Evolutionary conservation across 202 grass and related monocot species (phyloP), one percentile per base, ranked within the genome.

Genomic region (Schoenoplectus triqueter): DNA sequence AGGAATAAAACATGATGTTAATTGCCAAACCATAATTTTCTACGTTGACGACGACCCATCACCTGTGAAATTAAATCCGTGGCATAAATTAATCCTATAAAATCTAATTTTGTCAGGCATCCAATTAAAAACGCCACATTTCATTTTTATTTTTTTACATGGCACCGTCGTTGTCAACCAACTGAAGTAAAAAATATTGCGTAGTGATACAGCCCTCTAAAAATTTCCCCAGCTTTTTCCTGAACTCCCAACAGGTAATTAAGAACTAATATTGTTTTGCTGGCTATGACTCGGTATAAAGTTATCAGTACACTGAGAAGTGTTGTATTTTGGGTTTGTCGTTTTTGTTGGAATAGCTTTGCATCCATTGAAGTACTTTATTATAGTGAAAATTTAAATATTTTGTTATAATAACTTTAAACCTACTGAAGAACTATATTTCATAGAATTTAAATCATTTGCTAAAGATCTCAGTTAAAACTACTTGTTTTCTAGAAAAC

Each of bases 31-130:
- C 7, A 31, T 22, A 65, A 22, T 70, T 66, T 83, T 68, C 46
- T 56, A 55, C 78, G 1, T 44, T 17, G 81, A 83, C 15, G 18
- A 83, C 21, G 81, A 83, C 63, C 18, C 47, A 42, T 15, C 14
- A 83, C 66, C 61, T 56, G 70, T 70, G 48, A 39, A 52, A 56
- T 57, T 67, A 83, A 83, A 83, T 54, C 22, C 17, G 69, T 42
- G 17, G 1, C 7, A 10, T 61, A 7, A 62, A 62, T 5, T 14
- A 59, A 5, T 13, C 49, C 2, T 6, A 66, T 82, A 19, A 51
- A 57, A 6, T 14, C 47, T 64, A 83, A 83, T 83, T 83, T 69
- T 18, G 41, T 42, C 20, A 82, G 31, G 2, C 21, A 69, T 65
- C 51, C 22, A 57, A 78, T 14, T 19, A 15, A 66, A 31, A 48